Evolutionary conservation across 2,329 filamentous ascomycete genomes (phyloP).

Genomic region (Claviceps digitariae): DNA sequence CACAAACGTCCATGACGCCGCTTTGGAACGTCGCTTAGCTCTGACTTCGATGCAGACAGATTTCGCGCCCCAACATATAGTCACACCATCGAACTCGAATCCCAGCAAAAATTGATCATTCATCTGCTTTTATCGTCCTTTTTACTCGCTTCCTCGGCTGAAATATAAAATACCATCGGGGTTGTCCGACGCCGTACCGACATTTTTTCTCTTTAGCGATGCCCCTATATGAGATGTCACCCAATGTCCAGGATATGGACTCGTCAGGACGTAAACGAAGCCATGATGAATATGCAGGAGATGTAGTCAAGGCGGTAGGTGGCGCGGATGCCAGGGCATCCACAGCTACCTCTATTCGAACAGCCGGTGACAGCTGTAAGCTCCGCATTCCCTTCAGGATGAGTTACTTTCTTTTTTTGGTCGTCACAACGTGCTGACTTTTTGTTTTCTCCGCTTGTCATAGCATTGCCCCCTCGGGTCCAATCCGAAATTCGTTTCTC

Average conservation of each 20-base stretch:
- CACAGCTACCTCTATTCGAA: conserved; percentile 7
- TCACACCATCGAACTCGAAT: background rate
- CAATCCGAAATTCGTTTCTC: conserved; percentile 15
- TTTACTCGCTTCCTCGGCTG: too few species aligned
- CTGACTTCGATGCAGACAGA: background rate
- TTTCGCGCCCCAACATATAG: background rate
- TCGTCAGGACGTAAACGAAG: conserved; percentile 29
- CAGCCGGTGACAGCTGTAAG: conserved; percentile 12
- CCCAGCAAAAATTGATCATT: background rate
- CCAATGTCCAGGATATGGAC: conserved; percentile 34
- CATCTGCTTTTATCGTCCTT: background rate
- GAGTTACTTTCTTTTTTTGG: background rate
- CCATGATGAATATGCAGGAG: conserved; percentile 30
- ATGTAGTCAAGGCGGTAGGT: conserved; percentile 15
- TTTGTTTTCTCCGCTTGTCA: background rate
- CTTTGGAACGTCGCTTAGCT: background rate
- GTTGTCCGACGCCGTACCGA: background rate
- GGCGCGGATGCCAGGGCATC: conserved; percentile 10
- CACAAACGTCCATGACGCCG: background rate
- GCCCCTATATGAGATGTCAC: conserved; percentile 34
- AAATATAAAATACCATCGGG: background rate
- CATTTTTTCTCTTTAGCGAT: conserved; percentile 17
- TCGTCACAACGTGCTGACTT: conserved; percentile 7
- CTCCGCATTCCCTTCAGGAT: background rate
- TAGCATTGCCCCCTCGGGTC: conserved; percentile 14